These are phyloP conservation scores for Phytophthora pini DNA, from an alignment of 352 stramenopile species.

Conservation along the genomic window DNA sequence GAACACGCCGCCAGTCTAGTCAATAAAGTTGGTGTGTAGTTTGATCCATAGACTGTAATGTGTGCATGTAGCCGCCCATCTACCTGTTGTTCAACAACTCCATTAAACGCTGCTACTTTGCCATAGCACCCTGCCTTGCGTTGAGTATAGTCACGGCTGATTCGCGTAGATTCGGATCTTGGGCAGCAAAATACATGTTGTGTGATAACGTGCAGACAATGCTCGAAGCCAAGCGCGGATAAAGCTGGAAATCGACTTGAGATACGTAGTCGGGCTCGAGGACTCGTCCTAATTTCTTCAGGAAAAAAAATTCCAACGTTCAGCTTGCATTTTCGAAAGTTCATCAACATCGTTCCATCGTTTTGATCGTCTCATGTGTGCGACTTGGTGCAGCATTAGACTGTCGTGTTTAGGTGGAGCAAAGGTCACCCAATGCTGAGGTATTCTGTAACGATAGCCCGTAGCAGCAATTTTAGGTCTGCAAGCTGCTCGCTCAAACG, in stretches of 20 bases:
- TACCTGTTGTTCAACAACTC: constrained; percentile 27
- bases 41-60: constrained; percentile 13
- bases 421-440: background rate
- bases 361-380: background rate
- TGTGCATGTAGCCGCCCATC: constrained; percentile 28
- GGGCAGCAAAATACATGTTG: background rate
- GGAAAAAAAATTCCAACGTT: background rate
- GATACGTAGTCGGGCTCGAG: background rate
- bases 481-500: background rate
- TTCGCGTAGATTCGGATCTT: background rate
- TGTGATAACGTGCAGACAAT: background rate
- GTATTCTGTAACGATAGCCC: background rate
- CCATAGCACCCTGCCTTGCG: constrained; percentile 9
- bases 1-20: background rate
- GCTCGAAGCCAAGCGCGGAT: background rate
- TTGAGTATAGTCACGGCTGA: constrained; percentile 14
- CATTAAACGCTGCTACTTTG: constrained; percentile 17
- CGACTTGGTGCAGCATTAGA: background rate
- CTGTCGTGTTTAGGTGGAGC: background rate
- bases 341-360: background rate
- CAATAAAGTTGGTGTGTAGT: background rate
- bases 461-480: background rate
- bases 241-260: background rate
- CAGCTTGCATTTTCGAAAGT: background rate
- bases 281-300: background rate